Conservation (phyloP, 352 stramenopile genomes). For the Phytophthora aleatoria region DNA sequence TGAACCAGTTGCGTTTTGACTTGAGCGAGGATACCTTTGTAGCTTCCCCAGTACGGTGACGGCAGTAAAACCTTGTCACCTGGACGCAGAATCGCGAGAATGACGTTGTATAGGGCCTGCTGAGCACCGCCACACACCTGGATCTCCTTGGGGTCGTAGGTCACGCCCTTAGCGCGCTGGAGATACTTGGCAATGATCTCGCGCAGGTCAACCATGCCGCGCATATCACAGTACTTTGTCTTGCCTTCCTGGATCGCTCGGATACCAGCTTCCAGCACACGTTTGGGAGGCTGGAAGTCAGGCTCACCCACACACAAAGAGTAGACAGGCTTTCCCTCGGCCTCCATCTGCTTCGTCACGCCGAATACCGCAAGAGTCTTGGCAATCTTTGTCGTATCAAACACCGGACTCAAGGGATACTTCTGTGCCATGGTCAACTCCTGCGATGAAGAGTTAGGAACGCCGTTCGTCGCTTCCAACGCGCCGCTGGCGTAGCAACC, state of each 20-base stretch:
- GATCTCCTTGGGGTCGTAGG: slow-evolving; percentile 93
- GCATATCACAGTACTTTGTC: slow-evolving; percentile 95
- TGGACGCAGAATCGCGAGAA: slow-evolving; percentile 87
- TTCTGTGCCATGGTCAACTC: slow-evolving; percentile 52
- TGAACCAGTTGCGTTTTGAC: slow-evolving; percentile 88
- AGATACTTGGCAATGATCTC: slow-evolving; percentile 91
- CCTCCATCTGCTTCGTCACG: slow-evolving; percentile 95
- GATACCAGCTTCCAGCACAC: slow-evolving; percentile 90
- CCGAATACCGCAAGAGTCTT: slow-evolving; percentile 95
- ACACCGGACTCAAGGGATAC: slow-evolving; percentile 76
- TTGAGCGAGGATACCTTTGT: slow-evolving; percentile 94
- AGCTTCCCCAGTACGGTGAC: slow-evolving; percentile 97
- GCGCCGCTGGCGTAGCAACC: slow-evolving; percentile 75
- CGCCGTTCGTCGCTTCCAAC: slow-evolving; percentile 12
- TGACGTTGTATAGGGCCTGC: slow-evolving; percentile 92
- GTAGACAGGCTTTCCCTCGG: slow-evolving; percentile 89
- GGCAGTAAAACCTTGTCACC: slow-evolving; percentile 96
- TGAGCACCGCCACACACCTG: slow-evolving; percentile 96
- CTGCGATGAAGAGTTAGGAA: slow-evolving; percentile 2
- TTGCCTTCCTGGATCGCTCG: slow-evolving; percentile 73
- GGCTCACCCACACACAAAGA: slow-evolving; percentile 96
- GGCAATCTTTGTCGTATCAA: slow-evolving; percentile 81
- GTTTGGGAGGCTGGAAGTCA: slow-evolving; percentile 91
- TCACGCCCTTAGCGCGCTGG: slow-evolving; percentile 80
- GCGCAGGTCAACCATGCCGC: slow-evolving; percentile 88